Percentiles rank a stretch among this genome's conserved stretches.
These are phyloP conservation scores for Erucastrum elatum DNA, from an alignment of 345 rosid species.

Conservation along the genomic window DNA sequence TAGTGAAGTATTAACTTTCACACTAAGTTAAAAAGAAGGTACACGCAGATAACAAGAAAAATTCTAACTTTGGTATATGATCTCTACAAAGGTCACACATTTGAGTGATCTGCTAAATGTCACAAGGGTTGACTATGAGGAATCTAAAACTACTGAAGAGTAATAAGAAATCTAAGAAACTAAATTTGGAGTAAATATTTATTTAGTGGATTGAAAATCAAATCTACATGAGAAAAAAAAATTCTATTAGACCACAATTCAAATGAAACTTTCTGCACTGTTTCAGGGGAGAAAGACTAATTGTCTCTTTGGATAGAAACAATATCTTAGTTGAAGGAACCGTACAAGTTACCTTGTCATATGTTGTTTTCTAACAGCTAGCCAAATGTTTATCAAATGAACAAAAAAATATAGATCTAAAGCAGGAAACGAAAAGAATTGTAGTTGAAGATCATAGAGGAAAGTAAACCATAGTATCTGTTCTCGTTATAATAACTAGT, in stretches of 20 bases:
- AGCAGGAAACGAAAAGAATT: conserved; percentile 1
- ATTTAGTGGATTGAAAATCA: conserved; percentile 1
- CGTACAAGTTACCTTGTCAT: not conserved
- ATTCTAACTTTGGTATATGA: conserved; percentile 7
- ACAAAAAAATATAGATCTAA: not conserved
- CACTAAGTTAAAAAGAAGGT: conserved; percentile 22
- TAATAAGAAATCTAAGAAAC: not conserved
- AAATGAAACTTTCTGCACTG: not conserved
- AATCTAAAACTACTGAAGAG: conserved; percentile 1
- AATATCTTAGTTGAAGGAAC: not conserved
- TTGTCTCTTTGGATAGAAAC: conserved; percentile 17
- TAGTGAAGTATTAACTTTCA: conserved; percentile 41
- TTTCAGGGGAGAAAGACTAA: not conserved
- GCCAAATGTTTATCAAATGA: conserved; percentile 8
- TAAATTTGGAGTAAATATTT: not conserved
- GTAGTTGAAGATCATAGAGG: not conserved
- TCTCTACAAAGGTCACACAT: conserved; percentile 14
- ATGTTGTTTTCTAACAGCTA: conserved; percentile 7
- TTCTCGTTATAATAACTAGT: not conserved
- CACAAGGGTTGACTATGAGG: not conserved
- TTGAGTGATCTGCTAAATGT: conserved; percentile 9
- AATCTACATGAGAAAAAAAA: not conserved
- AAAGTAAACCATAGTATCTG: not conserved
- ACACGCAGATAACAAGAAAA: conserved; percentile 25
- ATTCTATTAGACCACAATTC: conserved; percentile 1